Conservation (phyloP, 768 basidiomycete species). For the Tulasnella sp. region DNA sequence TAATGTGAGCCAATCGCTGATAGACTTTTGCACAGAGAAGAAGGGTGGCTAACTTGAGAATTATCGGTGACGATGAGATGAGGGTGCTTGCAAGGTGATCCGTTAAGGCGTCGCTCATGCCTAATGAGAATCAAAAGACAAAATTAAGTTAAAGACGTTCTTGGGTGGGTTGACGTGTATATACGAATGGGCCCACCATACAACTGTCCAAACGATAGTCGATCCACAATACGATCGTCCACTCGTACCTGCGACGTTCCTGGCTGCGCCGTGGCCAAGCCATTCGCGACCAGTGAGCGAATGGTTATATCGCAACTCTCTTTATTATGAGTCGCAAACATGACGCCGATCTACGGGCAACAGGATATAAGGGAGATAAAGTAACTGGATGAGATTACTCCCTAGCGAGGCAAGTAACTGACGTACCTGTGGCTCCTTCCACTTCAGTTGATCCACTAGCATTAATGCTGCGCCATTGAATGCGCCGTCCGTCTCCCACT, state of each 20-base stretch:
- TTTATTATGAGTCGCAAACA: conserved; percentile 87
- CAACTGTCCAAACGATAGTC: conserved; percentile 71
- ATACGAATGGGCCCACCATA: conserved; percentile 45
- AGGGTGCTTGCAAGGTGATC: conserved; percentile 53
- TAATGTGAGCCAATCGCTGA: too few species aligned
- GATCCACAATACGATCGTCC: conserved; percentile 45
- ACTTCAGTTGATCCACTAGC: neutral
- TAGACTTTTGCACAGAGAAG: too few species aligned
- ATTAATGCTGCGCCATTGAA: conserved; percentile 39
- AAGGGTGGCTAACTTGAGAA: too few species aligned
- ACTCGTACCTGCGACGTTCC: conserved; percentile 29
- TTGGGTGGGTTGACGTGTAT: neutral
- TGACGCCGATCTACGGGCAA: conserved; percentile 47
- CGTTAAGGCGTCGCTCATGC: conserved; percentile 79
- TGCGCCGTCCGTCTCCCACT: conserved; percentile 60
- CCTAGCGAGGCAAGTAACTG: too few species aligned
- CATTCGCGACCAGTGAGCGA: conserved; percentile 44
- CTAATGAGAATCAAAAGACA: conserved; percentile 30
- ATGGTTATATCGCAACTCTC: conserved; percentile 52
- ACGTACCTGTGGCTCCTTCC: neutral
- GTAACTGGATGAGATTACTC: too few species aligned
- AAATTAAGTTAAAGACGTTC: neutral
- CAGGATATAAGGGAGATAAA: too few species aligned
- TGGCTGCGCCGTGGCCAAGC: conserved; percentile 37
- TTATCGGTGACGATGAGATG: conserved; percentile 45